Percentiles rank a stretch among this genome's conserved stretches.
Evolutionary conservation across 352 stramenopile genomes (phyloP).

Genomic region (Globisporangium nodosum): DNA sequence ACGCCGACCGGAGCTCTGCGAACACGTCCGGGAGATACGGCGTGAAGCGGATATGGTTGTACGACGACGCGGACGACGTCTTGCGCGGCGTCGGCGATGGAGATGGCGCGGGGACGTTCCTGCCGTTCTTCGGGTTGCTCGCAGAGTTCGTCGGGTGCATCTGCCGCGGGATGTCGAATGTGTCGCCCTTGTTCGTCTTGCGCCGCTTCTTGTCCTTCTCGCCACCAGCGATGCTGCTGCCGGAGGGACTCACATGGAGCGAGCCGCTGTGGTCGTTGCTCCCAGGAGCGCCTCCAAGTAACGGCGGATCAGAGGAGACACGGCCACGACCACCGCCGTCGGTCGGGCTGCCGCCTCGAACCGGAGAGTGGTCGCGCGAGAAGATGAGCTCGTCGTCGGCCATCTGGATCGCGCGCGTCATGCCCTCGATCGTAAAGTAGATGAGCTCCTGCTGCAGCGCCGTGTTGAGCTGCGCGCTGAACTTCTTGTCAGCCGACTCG

Average conservation of each 20-base stretch:
- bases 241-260: background rate
- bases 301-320: background rate
- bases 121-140: background rate
- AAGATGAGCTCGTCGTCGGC: constrained; percentile 58
- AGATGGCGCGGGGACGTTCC: constrained; percentile 1
- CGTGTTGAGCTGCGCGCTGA: constrained; percentile 84
- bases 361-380: constrained; percentile 31
- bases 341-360: background rate
- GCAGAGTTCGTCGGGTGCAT: background rate
- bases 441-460: constrained; percentile 85
- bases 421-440: constrained; percentile 88
- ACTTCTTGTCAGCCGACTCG: constrained; percentile 78
- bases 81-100: constrained; percentile 4
- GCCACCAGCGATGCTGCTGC: background rate
- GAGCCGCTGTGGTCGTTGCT: background rate
- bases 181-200: constrained; percentile 10
- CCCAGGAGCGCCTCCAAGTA: background rate
- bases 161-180: constrained; percentile 13
- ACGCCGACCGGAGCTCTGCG: constrained; percentile 65
- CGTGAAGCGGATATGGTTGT: constrained; percentile 63
- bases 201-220: constrained; percentile 6
- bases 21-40: constrained; percentile 72
- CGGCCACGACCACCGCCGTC: background rate
- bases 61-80: constrained; percentile 16
- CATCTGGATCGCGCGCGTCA: constrained; percentile 69